Evolutionary conservation across 345 rosid genomes (phyloP).

Genomic region (Odontarrhena argentea): DNA sequence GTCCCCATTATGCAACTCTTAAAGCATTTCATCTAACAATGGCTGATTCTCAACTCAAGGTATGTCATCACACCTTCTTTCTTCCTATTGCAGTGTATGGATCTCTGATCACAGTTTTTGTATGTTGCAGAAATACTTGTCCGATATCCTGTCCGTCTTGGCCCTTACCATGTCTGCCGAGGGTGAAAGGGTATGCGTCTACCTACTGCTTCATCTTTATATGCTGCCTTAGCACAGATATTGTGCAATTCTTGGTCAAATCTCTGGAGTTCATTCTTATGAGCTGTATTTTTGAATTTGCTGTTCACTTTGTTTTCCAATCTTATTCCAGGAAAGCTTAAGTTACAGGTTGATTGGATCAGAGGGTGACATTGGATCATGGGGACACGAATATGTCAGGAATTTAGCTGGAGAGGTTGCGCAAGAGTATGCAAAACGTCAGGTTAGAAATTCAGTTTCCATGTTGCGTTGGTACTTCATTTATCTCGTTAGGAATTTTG

Average conservation of each 20-base stretch:
- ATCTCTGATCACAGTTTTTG: constrained; percentile 10
- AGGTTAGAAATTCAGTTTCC: constrained; percentile 50
- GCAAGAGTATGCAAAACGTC: constrained; percentile 72
- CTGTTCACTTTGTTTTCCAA: constrained; percentile 12
- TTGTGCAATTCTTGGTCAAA: background rate
- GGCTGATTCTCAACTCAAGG: constrained; percentile 76
- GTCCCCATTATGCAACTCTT: constrained; percentile 88
- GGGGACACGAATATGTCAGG: constrained; percentile 98
- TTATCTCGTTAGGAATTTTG: background rate
- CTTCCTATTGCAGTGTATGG: constrained; percentile 9
- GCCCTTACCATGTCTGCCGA: constrained; percentile 98
- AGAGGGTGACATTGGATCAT: constrained; percentile 89
- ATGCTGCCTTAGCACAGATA: background rate
- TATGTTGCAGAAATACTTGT: constrained; percentile 70
- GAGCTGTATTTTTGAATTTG: background rate
- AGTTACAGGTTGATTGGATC: constrained; percentile 82
- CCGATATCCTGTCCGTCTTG: constrained; percentile 89
- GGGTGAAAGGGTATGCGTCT: constrained; percentile 79
- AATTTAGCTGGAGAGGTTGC: constrained; percentile 92
- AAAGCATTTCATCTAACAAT: constrained; percentile 66
- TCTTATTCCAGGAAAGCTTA: constrained; percentile 71
- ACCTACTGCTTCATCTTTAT: background rate
- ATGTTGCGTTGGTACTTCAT: constrained; percentile 1
- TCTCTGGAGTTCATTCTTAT: background rate
- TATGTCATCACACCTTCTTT: constrained; percentile 25